Evolutionary conservation across 257 asterid genomes (phyloP).

Genomic region (Solanum pinnatisectum): DNA sequence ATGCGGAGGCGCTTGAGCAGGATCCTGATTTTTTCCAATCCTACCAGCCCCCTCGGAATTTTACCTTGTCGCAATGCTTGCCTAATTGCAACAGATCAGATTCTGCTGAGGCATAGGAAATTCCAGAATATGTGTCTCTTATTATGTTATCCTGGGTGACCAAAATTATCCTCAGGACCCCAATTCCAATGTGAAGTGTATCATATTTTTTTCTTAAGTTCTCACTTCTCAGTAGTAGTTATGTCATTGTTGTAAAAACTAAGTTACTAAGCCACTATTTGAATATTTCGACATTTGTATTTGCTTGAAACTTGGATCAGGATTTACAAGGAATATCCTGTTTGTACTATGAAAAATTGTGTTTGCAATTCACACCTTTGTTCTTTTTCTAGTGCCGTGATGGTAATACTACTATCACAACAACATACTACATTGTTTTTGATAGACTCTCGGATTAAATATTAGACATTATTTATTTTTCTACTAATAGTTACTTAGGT

Average conservation of each 20-base stretch:
- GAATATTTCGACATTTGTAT: background rate
- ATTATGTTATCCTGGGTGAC: background rate
- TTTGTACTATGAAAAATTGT: background rate
- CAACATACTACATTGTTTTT: background rate
- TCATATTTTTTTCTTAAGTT: background rate
- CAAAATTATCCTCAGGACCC: background rate
- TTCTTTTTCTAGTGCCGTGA: background rate
- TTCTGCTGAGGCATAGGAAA: constrained; percentile 19
- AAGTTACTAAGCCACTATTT: background rate
- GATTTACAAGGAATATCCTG: background rate
- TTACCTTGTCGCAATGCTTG: constrained; percentile 35
- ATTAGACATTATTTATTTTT: background rate
- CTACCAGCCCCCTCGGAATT: constrained; percentile 26
- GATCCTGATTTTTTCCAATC: constrained; percentile 64
- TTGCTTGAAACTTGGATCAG: background rate
- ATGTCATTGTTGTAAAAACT: background rate
- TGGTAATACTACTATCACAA: background rate
- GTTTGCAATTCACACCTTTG: background rate
- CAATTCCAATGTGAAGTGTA: constrained; percentile 1
- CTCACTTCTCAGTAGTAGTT: background rate
- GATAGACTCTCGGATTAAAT: background rate
- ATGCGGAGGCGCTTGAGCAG: constrained; percentile 42
- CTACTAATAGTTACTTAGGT: background rate
- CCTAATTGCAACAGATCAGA: constrained; percentile 42
- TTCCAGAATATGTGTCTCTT: background rate